These are phyloP conservation scores for Capsicum rhomboideum DNA, from an alignment of 257 asterid species.

Conservation along the genomic window DNA sequence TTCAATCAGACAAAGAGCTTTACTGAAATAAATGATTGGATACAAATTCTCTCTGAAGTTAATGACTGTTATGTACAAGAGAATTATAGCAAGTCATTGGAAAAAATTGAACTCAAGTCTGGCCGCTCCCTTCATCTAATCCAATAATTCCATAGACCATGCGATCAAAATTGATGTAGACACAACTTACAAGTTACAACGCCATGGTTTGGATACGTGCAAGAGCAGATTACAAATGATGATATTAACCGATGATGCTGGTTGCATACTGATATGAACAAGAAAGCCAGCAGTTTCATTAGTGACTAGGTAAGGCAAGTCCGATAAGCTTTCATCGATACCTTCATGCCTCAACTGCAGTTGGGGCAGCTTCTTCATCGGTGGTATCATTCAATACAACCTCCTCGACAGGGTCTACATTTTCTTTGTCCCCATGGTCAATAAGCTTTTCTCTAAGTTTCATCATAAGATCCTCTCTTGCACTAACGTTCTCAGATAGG, in stretches of 20 bases:
- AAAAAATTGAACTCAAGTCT: background rate
- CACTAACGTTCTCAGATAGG: slow-evolving; percentile 35
- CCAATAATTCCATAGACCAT: background rate
- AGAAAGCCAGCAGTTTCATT: background rate
- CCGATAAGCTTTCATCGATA: background rate
- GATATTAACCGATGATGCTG: background rate
- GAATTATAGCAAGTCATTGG: background rate
- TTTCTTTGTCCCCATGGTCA: slow-evolving; percentile 22
- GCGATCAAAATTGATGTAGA: background rate
- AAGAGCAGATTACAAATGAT: background rate
- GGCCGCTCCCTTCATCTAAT: background rate
- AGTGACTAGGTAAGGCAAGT: background rate
- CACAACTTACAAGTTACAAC: background rate
- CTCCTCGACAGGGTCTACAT: slow-evolving; percentile 27
- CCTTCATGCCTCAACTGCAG: slow-evolving; percentile 55
- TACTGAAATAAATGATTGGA: background rate
- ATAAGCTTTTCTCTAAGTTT: slow-evolving; percentile 64
- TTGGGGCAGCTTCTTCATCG: slow-evolving; percentile 41
- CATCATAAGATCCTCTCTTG: slow-evolving; percentile 45
- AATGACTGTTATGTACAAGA: background rate
- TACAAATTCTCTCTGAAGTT: background rate
- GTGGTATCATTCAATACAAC: slow-evolving; percentile 39
- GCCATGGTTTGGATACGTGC: background rate
- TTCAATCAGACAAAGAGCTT: too few relatives aligned
- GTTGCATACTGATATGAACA: background rate